Evolutionary conservation across 768 basidiomycete genomes (phyloP).

Genomic region (Kwoniella europaea): DNA sequence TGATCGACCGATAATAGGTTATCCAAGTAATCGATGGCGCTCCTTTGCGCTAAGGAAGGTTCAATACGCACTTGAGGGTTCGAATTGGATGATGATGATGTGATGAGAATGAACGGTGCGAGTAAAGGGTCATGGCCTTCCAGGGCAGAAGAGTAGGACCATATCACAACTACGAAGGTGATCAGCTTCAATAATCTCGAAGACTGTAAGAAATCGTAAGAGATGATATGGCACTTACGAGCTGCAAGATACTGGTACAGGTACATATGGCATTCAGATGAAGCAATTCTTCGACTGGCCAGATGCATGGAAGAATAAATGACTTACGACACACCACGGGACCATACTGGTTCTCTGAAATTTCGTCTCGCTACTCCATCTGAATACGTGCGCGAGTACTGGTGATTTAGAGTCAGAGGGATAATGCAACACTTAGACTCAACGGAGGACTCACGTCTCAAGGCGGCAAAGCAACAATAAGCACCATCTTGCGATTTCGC

Average conservation of each 20-base stretch:
- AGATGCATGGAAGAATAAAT: too few relatives aligned
- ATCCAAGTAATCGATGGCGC: slow-evolving; percentile 23
- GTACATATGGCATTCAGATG: neutral
- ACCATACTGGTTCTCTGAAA: slow-evolving; percentile 24
- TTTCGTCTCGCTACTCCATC: slow-evolving; percentile 18
- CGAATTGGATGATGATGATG: neutral
- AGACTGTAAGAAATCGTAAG: neutral
- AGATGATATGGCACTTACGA: slow-evolving; percentile 1
- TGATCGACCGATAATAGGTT: slow-evolving; percentile 5
- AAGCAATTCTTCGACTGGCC: neutral
- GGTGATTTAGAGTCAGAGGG: neutral
- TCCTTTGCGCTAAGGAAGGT: slow-evolving; percentile 27
- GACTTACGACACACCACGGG: slow-evolving; percentile 26
- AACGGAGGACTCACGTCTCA: slow-evolving; percentile 16
- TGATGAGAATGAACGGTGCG: slow-evolving; percentile 24
- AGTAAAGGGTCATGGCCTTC: slow-evolving; percentile 19
- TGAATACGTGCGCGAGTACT: slow-evolving; percentile 25
- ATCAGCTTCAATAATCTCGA: neutral
- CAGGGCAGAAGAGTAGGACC: slow-evolving; percentile 27
- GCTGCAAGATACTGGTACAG: slow-evolving; percentile 20
- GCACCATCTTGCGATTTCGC: slow-evolving; percentile 28
- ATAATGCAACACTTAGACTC: too few relatives aligned
- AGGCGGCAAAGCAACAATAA: slow-evolving; percentile 18
- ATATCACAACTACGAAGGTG: slow-evolving; percentile 21
- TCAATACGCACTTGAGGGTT: slow-evolving; percentile 16